Conservation (phyloP, 2,329 filamentous ascomycete genomes). For the Immersiporthe knoxdaviesiana region DNA sequence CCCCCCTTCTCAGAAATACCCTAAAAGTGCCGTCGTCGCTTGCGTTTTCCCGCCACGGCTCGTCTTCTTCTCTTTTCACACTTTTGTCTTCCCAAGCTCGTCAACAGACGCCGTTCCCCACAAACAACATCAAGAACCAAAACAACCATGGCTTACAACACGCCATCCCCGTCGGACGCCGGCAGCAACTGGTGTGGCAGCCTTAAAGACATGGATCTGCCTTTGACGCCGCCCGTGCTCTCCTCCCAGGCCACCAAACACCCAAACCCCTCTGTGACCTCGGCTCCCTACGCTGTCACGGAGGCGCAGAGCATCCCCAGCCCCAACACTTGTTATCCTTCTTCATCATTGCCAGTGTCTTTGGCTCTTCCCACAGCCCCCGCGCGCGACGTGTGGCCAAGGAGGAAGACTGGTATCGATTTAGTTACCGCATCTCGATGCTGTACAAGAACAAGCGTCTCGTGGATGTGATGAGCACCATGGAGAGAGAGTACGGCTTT, state of each 20-base stretch:
- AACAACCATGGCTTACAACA: slow-evolving; percentile 8
- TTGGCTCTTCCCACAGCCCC: no score
- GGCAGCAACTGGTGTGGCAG: slow-evolving; percentile 19
- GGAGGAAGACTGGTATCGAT: slow-evolving; percentile 36
- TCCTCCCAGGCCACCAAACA: not conserved
- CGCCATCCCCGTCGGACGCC: slow-evolving; percentile 20
- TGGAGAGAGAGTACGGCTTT: slow-evolving; percentile 35
- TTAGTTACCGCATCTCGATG: slow-evolving; percentile 35
- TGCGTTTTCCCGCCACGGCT: not conserved
- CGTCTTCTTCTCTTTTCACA: slow-evolving; percentile 16
- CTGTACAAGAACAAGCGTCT: slow-evolving; percentile 37
- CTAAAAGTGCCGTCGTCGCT: not conserved
- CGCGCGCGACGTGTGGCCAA: slow-evolving; percentile 25
- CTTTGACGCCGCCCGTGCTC: not conserved
- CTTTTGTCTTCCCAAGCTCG: not conserved
- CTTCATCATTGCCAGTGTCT: not conserved
- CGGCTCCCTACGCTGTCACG: not conserved
- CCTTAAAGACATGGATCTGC: not conserved
- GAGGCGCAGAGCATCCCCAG: not conserved
- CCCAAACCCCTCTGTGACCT: not conserved
- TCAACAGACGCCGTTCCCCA: no score
- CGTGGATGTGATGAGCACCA: slow-evolving; percentile 36
- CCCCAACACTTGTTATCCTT: no score
- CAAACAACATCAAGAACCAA: no score
- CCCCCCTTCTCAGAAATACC: not conserved